Conservation (phyloP, 2,329 filamentous ascomycete species). For the Aspergillus fischeri region DNA sequence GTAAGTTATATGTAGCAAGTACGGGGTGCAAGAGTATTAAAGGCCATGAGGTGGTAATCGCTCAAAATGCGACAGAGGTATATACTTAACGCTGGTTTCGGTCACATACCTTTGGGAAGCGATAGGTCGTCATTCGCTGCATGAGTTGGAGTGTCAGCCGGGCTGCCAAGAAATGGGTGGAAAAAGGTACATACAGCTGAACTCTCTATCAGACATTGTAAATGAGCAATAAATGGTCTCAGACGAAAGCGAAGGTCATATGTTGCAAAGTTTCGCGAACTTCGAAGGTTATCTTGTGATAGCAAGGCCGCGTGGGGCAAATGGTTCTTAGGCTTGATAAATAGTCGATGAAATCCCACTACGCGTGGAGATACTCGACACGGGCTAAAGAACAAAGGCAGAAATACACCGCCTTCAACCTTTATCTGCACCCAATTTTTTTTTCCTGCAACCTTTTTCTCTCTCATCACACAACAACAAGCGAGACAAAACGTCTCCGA, state of each 20-base stretch:
- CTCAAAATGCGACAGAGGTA: background rate
- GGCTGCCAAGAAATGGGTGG: slow-evolving; percentile 8
- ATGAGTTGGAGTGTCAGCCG: slow-evolving; percentile 18
- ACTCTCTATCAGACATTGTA: slow-evolving; percentile 54
- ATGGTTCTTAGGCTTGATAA: slow-evolving; percentile 3
- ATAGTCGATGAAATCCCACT: slow-evolving; percentile 5
- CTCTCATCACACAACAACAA: slow-evolving; percentile 10
- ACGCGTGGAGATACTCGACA: slow-evolving; percentile 12
- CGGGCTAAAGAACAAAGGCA: slow-evolving; percentile 21
- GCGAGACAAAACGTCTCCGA: background rate
- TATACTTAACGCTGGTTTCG: background rate
- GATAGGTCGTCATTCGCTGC: slow-evolving; percentile 57
- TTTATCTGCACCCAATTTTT: slow-evolving; percentile 19
- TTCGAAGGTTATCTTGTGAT: slow-evolving; percentile 4
- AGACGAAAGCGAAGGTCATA: background rate
- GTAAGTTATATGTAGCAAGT: slow-evolving; percentile 2
- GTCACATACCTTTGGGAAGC: slow-evolving; percentile 51
- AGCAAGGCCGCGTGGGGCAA: slow-evolving; percentile 18
- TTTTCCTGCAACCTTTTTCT: slow-evolving; percentile 13
- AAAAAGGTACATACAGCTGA: slow-evolving; percentile 40
- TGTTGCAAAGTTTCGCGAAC: background rate
- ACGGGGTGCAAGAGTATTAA: background rate
- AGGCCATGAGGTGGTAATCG: background rate
- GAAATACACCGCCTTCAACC: slow-evolving; percentile 22
- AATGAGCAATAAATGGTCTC: background rate